Base-by-base conservation (phyloP, 148 eudicot genomes). In the Amaranthus cruentus region DNA sequence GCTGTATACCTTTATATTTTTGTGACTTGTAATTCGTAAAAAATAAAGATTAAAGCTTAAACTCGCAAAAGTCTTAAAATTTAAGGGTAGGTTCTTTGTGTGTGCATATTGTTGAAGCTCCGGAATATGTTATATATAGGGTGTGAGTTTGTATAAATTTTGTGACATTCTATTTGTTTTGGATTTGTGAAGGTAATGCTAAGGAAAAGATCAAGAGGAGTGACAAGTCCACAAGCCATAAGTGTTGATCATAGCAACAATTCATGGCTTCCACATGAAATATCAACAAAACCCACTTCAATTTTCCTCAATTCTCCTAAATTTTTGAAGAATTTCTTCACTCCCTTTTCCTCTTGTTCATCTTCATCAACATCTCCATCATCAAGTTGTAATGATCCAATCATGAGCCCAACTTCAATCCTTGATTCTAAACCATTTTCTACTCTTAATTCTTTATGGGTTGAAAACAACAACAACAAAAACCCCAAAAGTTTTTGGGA, bases 161-260 rank as follows among this genome's bases (percentile, higher is more conserved):
- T 28, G 38, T 28, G 38, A 28, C 38, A 28, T 28, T 28, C 10
- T 8, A n/a, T 55, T 18, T 47, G 15, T 69, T 53, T 4, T 44
- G 49, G 51, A 6, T 48, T 49, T 49, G 62, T 49, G 46, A 38
- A 51, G 64, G 83, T 81, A 74, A 84, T 89, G 94, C 84, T 91
- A 84, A 88, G 92, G 74, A 91, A 86, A 63, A 90, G 90, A 85
- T 87, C 92, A 69, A 86, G 91, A 64, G 58, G 84, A 70, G 87
- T 88, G 69, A 80, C 85, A 7, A 79, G 75, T 55, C 85, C 86
- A 78, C 93, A 85, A 81, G 66, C 83, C 7, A 68, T 76, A 12
- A 71, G 81, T 79, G 68, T 80, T 55, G 97, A 90, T 62, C 89
- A 84, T 15, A 82, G 43, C 71, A 75, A 75, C 62, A 66, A 50